Evolutionary conservation across 306 rosid genomes (phyloP).

Genomic region (Sophora flavescens): DNA sequence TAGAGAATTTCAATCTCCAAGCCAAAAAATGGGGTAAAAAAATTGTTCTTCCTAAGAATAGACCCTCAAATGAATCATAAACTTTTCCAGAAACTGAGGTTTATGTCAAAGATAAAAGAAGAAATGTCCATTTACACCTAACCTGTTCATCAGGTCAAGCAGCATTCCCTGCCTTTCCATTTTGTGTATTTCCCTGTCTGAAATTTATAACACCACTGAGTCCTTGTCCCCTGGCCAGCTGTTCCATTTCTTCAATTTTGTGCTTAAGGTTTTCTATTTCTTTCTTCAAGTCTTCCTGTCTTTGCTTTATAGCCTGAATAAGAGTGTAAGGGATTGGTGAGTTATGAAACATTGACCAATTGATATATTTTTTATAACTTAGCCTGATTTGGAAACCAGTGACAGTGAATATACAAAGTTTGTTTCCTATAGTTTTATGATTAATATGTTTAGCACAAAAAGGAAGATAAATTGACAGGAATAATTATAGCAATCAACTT

Average conservation of each 20-base stretch:
- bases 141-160: slow-evolving; percentile 58
- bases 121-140: slow-evolving; percentile 31
- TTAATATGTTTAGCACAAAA: background rate
- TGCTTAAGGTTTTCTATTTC: slow-evolving; percentile 67
- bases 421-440: background rate
- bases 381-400: slow-evolving; percentile 25
- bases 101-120: slow-evolving; percentile 20
- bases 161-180: slow-evolving; percentile 55
- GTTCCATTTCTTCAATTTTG: slow-evolving; percentile 77
- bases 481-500: slow-evolving; percentile 1
- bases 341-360: slow-evolving; percentile 20
- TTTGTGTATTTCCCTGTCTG: slow-evolving; percentile 52
- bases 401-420: background rate
- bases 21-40: slow-evolving; percentile 44
- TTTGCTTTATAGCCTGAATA: slow-evolving; percentile 68
- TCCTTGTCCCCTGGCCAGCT: slow-evolving; percentile 74
- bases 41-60: slow-evolving; percentile 7
- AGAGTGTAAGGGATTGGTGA: slow-evolving; percentile 25
- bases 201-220: slow-evolving; percentile 72
- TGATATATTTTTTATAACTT: slow-evolving; percentile 33
- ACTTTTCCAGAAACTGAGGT: slow-evolving; percentile 11
- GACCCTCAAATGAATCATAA: slow-evolving; percentile 39
- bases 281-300: slow-evolving; percentile 64
- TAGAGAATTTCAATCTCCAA: background rate
- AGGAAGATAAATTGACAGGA: background rate